phyloP scores from a whole-genome alignment of 1,284 basidiomycete species.

The Microbotryomycetes sp. region DNA sequence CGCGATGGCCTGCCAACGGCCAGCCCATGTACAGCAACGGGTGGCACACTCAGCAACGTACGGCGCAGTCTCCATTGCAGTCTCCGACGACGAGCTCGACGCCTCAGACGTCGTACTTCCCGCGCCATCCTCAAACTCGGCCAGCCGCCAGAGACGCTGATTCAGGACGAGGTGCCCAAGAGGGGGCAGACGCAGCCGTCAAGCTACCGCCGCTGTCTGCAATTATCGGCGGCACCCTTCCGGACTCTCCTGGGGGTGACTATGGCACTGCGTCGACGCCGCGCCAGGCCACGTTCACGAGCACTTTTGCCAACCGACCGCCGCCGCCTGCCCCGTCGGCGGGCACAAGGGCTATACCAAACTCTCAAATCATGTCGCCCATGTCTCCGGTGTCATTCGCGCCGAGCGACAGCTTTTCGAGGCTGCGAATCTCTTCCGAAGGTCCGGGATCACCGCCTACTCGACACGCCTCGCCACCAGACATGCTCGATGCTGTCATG shows the following conservation, averaged over 20 bases:
- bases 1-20: neutral
- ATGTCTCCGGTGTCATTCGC: constrained; percentile 5
- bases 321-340: neutral
- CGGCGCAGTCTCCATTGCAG: neutral
- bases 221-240: neutral
- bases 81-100: neutral
- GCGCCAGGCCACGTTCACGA: neutral
- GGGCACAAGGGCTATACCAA: neutral
- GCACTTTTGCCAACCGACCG: neutral
- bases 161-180: neutral
- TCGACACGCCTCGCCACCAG: neutral
- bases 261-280: neutral
- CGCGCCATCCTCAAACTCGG: neutral
- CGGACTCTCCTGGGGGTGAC: neutral
- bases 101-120: neutral
- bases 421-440: constrained; percentile 2
- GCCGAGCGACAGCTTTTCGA: neutral
- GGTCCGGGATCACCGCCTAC: neutral
- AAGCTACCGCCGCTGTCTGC: constrained; percentile 11
- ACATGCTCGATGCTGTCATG: constrained; percentile 28
- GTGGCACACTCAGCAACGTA: neutral
- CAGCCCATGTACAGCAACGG: neutral
- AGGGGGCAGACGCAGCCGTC: neutral
- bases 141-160: neutral
- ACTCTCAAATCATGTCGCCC: constrained; percentile 5